phyloP scores from a whole-genome alignment of 495 filamentous ascomycete species.

The Pyrenula aspistea region DNA sequence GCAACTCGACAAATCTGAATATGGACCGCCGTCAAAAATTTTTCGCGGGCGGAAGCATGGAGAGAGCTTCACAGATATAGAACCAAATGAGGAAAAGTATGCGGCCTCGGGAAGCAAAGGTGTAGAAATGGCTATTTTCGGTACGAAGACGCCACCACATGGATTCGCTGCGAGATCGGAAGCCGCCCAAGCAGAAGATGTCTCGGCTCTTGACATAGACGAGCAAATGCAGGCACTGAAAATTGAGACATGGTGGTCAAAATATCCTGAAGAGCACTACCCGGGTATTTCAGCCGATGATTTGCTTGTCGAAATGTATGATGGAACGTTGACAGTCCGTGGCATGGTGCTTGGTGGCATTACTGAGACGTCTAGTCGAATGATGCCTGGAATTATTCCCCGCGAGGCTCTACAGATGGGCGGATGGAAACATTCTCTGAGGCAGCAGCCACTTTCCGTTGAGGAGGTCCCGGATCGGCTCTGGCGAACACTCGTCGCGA shows the following conservation, averaged over 20 bases:
- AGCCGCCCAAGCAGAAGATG: neutral
- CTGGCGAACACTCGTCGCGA: constrained; percentile 15
- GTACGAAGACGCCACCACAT: neutral
- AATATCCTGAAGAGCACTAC: neutral
- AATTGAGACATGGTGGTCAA: neutral
- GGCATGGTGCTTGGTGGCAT: neutral
- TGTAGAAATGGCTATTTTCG: neutral
- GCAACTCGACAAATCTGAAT: neutral
- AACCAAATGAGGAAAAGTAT: neutral
- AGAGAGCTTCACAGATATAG: neutral
- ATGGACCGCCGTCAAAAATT: neutral
- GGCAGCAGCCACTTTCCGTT: neutral
- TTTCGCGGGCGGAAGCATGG: neutral
- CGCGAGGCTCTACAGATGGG: neutral
- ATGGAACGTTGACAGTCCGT: neutral
- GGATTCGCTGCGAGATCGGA: neutral
- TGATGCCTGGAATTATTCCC: neutral
- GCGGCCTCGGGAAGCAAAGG: neutral
- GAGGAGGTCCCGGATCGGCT: constrained; percentile 1
- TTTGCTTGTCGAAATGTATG: neutral
- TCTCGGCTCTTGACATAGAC: neutral
- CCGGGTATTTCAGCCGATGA: neutral
- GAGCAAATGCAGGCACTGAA: neutral
- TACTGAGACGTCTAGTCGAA: neutral
- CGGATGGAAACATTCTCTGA: neutral